These are phyloP conservation scores for Venturiaceae sp. DNA, from an alignment of 2,329 filamentous ascomycete species.

Conservation along the genomic window DNA sequence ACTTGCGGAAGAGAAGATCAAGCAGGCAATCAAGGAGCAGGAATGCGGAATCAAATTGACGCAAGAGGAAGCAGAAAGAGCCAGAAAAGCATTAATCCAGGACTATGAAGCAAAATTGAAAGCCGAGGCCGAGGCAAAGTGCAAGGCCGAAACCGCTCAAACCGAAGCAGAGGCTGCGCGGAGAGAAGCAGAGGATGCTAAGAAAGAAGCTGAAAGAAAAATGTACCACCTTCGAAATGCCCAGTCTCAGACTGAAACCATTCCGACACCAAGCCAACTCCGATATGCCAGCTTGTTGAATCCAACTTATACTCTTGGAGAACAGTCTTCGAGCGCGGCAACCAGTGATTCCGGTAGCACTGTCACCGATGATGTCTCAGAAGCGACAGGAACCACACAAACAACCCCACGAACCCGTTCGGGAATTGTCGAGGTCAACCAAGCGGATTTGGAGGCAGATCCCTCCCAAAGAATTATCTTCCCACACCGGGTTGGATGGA, in stretches of 20 bases:
- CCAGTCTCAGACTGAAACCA: not conserved
- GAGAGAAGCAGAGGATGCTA: not conserved
- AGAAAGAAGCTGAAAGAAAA: no score
- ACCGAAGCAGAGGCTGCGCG: not conserved
- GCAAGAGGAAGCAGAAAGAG: not conserved
- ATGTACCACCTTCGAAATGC: not conserved
- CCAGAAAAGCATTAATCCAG: not conserved
- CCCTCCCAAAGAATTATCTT: constrained; percentile 2
- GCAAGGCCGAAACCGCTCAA: no score
- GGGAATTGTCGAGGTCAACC: not conserved
- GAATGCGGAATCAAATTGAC: not conserved
- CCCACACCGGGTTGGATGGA: not conserved
- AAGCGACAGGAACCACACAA: not conserved
- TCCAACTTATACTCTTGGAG: not conserved
- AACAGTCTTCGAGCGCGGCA: not conserved
- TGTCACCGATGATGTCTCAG: not conserved
- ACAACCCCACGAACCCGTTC: not conserved
- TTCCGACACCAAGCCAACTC: not conserved
- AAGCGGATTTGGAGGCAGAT: not conserved
- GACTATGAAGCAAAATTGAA: not conserved
- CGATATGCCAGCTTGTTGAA: not conserved
- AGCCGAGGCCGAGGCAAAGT: not conserved
- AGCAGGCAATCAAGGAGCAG: not conserved
- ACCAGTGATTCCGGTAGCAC: not conserved
- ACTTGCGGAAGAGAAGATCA: not conserved